These are phyloP conservation scores for Kurtzmaniella quercitrusa DNA, from an alignment of 1,139 yeast species.

Conservation along the genomic window DNA sequence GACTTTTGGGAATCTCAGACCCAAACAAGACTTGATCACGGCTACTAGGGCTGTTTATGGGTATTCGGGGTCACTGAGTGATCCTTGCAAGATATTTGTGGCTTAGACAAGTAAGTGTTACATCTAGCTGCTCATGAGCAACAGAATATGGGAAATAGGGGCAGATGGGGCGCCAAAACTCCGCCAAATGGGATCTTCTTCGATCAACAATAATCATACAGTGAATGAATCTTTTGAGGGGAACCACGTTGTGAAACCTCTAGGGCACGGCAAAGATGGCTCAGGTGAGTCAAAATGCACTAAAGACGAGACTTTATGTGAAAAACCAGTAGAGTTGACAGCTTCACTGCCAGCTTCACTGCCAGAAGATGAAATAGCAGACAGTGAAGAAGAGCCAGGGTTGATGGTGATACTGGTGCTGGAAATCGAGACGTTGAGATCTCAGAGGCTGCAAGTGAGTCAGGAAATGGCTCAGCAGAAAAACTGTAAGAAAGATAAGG, in stretches of 20 bases:
- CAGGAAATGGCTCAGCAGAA: too few relatives aligned
- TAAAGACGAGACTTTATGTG: too few relatives aligned
- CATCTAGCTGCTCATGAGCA: neutral
- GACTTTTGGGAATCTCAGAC: neutral
- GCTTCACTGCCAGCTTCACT: neutral
- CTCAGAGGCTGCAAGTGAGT: neutral
- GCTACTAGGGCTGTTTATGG: neutral
- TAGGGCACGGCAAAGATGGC: neutral
- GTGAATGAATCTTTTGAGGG: neutral
- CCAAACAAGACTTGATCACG: too few relatives aligned
- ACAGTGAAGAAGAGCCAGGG: constrained; percentile 13
- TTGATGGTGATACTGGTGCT: constrained; percentile 3
- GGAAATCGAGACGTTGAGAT: neutral
- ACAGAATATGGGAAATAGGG: neutral
- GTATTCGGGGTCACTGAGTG: too few relatives aligned
- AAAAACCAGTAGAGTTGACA: too few relatives aligned
- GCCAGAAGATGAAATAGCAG: constrained; percentile 5
- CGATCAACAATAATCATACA: neutral
- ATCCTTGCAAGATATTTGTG: neutral
- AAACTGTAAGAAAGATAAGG: too few relatives aligned
- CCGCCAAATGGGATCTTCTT: neutral
- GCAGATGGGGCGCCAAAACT: neutral
- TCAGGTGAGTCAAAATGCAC: neutral
- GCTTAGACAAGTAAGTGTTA: too few relatives aligned
- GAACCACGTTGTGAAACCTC: neutral